Evolutionary conservation across 164 flowering plant species (phyloP), one percentile per base, ranked within the genome.

Genomic region (Sedum album): DNA sequence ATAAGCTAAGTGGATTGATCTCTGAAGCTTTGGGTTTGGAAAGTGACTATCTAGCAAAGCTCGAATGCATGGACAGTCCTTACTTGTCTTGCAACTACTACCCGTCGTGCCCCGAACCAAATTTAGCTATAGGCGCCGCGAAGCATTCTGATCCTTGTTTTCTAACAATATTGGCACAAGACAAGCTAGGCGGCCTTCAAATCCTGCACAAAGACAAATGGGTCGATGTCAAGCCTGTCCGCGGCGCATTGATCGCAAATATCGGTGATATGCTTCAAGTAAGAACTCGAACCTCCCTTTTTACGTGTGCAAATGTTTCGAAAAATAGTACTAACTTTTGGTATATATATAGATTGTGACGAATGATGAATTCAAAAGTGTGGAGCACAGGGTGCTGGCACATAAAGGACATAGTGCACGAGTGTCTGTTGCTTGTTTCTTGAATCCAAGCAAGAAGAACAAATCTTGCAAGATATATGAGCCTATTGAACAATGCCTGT

Each of bases 161-260:
- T 21, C 41, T 67, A 20, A 67, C 69, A 18, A 67, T 67, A 67
- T 67, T 70, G n/a, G 38, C 62, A 15, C 76, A 74, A 17, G 71
- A 70, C 65, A 44, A n/a, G 8, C 53, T 74, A 28, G 76, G 76
- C 51, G 73, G 76, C n/a, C 76, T 74, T 49, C 76, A 70, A 60
- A 63, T 74, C 36, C 73, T 70, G 31, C 76, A 74, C 23, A 30
- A 67, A 48, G 62, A 46, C 53, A 53, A 66, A 13, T 74, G 76
- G 76, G 30, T 70, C 38, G 70, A 74, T 44, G 76, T 70, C 4
- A 35, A 25, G 14, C 73, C 49, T 5, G 11, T 67, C 7, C 36
- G 11, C 7, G 76, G 73, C 30, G 67, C 73, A 5, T 38, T 70
- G 18, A 44, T 67, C 4, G 60, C 39, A 36, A 74, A 74, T 51